These are phyloP conservation scores for Alisma plantagoaquatica DNA, from an alignment of 106 monocot species.

Conservation along the genomic window DNA sequence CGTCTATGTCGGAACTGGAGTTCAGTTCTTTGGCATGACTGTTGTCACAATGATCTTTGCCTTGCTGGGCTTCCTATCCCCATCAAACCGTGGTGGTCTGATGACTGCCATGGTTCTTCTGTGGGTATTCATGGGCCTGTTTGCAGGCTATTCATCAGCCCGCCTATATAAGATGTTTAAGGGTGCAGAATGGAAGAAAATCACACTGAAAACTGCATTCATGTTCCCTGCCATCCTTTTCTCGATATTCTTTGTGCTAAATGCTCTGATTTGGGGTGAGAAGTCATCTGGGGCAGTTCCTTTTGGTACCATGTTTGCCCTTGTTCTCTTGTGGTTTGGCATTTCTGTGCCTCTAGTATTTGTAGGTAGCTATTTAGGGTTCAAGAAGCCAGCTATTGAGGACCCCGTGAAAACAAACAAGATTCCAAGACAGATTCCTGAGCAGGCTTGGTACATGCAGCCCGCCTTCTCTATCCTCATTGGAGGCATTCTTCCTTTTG, in stretches of 20 bases:
- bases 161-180: conserved; percentile 69
- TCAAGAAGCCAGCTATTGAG: conserved; percentile 52
- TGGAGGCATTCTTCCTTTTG: conserved; percentile 60
- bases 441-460: conserved; percentile 74
- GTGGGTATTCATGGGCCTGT: conserved; percentile 75
- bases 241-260: conserved; percentile 50
- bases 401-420: conserved; percentile 67
- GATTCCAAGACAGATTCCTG: conserved; percentile 60
- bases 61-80: conserved; percentile 54
- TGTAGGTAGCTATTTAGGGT: conserved; percentile 56
- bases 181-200: conserved; percentile 67
- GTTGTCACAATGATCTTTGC: conserved; percentile 68
- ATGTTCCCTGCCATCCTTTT: conserved; percentile 62
- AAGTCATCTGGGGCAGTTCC: conserved; percentile 71
- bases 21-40: conserved; percentile 64
- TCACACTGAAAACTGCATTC: conserved; percentile 49
- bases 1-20: conserved; percentile 69
- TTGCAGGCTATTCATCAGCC: conserved; percentile 58
- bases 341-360: conserved; percentile 65
- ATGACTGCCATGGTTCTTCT: conserved; percentile 75
- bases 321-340: conserved; percentile 65
- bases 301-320: conserved; percentile 69
- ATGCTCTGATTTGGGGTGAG: conserved; percentile 67
- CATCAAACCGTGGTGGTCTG: conserved; percentile 61
- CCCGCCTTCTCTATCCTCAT: conserved; percentile 60